Evolutionary conservation across 2,329 filamentous ascomycete species (phyloP).

Genomic region (Alternaria ventricosa): DNA sequence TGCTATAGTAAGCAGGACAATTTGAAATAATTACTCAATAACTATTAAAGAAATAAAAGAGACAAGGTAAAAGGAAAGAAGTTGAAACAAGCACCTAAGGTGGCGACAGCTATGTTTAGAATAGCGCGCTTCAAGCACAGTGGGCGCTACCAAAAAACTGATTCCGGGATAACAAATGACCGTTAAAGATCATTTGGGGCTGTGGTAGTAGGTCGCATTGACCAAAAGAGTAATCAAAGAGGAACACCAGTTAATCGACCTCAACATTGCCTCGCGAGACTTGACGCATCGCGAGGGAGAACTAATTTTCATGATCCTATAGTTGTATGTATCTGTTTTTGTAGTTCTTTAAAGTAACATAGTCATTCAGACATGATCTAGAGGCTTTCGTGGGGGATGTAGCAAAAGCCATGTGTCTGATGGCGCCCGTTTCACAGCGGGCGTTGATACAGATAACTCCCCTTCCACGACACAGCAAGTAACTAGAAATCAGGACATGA

Average conservation of each 20-base stretch:
- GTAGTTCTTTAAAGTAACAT: no score
- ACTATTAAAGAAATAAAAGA: background rate
- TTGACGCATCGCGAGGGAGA: background rate
- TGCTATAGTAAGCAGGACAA: background rate
- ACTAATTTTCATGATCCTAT: background rate
- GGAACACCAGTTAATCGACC: background rate
- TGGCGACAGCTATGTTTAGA: background rate
- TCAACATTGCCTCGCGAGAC: background rate
- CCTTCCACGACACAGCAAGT: no score
- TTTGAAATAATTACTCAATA: background rate
- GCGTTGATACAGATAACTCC: no score
- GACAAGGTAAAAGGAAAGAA: no score
- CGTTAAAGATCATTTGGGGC: background rate
- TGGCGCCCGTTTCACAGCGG: no score
- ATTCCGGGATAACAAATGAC: background rate
- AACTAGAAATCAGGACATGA: no score
- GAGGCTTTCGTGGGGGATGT: no score
- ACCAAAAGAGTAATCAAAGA: background rate
- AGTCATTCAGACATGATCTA: no score
- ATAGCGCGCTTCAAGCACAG: background rate
- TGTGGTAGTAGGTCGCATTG: background rate
- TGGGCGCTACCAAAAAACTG: no score
- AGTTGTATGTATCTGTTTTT: no score
- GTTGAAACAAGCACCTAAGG: no score
- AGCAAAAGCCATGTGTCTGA: no score